Evolutionary conservation across 1,284 basidiomycete species (phyloP), one percentile per base, ranked within the genome.

Genomic region (Melanopsichium pennsylvanicum): DNA sequence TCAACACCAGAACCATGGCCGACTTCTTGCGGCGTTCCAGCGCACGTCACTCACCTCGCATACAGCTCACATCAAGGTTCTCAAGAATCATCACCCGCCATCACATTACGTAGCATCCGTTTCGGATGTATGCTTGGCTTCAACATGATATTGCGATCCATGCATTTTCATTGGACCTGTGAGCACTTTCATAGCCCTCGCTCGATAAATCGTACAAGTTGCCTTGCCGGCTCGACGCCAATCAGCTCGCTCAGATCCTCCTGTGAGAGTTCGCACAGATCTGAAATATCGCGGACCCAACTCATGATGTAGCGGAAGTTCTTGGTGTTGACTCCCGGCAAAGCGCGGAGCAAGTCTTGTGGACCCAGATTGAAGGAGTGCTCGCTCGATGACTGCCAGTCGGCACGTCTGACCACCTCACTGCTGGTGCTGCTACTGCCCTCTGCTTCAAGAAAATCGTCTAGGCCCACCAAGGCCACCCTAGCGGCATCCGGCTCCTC

Each of bases 401-500:
- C 35, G 13, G 44, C 25, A 22, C 42, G 36, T 33, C 42, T 44
- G 44, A 40, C 25, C 13, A 37, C 15, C 19, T 55, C 41, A 36
- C 57, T 38, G 18, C 22, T 43, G 38, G 33, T 47, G 47, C 45
- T 42, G 31, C 50, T n/a, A n/a, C n/a, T n/a, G n/a, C n/a, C 55
- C 36, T 43, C 40, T 19, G 40, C 36, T 36, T 52, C 57, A 26
- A 36, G 43, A 11, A 34, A 23, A 31, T 74, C 59, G 26, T 70
- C 69, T 16, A 72, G 51, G 3, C 74, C 75, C 23, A 75, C 71
- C 12, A 74, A 71, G 40, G 92, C 91, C 0, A 90, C 89, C 12
- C 93, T 93, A 22, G 92, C 85, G 6, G 88, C 86, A 67, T 96
- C 90, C 0, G 95, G 96, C 79, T 98, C 93, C 0, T 87, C 83